Evolutionary conservation across 345 rosid species (phyloP), one percentile per base, ranked within the genome.

Genomic region (Gossypium raimondii): DNA sequence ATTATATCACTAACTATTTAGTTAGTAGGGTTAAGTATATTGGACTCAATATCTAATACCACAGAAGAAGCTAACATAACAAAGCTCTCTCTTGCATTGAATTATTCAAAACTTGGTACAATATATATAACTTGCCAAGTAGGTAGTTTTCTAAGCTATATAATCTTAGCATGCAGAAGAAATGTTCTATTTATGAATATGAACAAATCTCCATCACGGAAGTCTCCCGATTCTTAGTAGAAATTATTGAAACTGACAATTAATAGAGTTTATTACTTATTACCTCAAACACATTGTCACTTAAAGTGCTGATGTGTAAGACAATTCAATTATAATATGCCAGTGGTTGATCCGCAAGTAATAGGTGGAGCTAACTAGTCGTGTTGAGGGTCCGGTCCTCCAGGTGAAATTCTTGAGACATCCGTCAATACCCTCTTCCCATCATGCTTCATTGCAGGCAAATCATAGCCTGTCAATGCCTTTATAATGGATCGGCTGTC

Each of bases 361-460:
- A 34, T 11, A 9, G 61, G 61, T 11, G 4, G 41, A 62, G 47
- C 44, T 27, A 61, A 16, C 43, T 47, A 47, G 38, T 67, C 24
- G 16, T 67, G 57, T 67, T 24, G 18, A 48, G 76, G 77, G 67
- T 79, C 77, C 14, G 89, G 87, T 9, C 91, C 86, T 79, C 77
- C 84, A 0, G 87, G 85, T 20, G 79, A 29, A 29, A 73, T 1
- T 64, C 87, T 82, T 2, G 73, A 6, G 2, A 53, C 7, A 5
- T 61, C 76, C 2, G 17, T 22, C 62, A 66, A 20, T 50, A 41
- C 48, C 75, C 73, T 58, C 41, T 6, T 34, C 63, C 71, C 74
- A 7, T 1, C 25, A 18, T 63, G 71, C 67, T 72, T 78, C 69
- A 74, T 60, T 66, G 70, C 68, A 0, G 71, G 11, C 76, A 68